Evolutionary conservation across 2,329 filamentous ascomycete species (phyloP), one percentile per base, ranked within the genome.

Genomic region (Calonectria leucothoes): DNA sequence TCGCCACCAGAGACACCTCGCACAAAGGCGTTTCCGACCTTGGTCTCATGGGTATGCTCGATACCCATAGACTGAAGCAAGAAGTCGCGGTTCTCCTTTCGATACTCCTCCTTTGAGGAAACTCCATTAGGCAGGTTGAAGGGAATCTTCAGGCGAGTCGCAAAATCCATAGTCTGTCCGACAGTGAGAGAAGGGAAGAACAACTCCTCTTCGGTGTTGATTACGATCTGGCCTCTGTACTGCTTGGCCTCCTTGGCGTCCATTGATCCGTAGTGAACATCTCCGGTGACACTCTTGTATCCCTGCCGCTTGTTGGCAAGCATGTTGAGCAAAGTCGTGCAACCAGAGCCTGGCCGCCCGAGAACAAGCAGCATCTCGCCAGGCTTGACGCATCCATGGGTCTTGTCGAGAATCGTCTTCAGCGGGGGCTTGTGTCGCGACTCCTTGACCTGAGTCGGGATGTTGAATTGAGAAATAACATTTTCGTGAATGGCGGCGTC

Each of bases 291-390:
- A 3, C 85, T 86, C 49, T 88, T 86, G 76, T 89, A 94, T 4
- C 92, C 92, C 6, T 83, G 83, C 45, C 92, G 85, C 69, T 90
- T 88, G 78, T 95, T 95, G 65, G 92, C 88, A 6, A 95, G 86
- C 77, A 93, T 87, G 78, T 93, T 95, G 57, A 95, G 86, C 20
- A 95, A 86, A 0, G 93, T 93, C 0, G 93, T 94, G 81, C 93
- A 95, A 39, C 93, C 93, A 3, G 91, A 88, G 0, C 93, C 93
- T 0, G 93, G 93, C 1, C 92, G 88, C 4, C 93, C 93, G 0
- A 94, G 86, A 0, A 94, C 92, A 0, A 94, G 84, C 1, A 94
- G 83, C 93, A 94, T 94, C 82, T 94, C 92, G 25, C 93, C 93
- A 0, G 93, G 93, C 81, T 92, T 92, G 65, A 95, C 91, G 76